Conservation (phyloP, 116 monocot genomes). For the Dioscorea cayenensis region DNA sequence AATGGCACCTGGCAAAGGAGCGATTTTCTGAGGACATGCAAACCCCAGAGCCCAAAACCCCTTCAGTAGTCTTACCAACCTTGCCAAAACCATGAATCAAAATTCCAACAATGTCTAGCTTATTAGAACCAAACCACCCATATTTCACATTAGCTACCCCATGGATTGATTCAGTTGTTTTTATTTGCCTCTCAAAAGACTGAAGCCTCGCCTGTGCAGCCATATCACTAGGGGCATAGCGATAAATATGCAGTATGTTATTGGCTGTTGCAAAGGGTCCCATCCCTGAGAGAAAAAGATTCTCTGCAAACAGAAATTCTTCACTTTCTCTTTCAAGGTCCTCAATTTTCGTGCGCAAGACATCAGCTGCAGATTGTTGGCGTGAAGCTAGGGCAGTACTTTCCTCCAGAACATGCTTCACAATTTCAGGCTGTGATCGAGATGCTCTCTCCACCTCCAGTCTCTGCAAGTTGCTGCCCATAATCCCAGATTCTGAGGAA, state of each 20-base stretch:
- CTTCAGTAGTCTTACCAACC: slow-evolving; percentile 11
- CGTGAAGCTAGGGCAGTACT: slow-evolving; percentile 2
- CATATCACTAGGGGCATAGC: slow-evolving; percentile 24
- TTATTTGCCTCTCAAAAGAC: slow-evolving; percentile 26
- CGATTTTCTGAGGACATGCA: slow-evolving; percentile 28
- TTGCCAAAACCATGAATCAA: slow-evolving; percentile 33
- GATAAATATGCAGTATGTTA: slow-evolving; percentile 18
- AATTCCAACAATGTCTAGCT: slow-evolving; percentile 17
- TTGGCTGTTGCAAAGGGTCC: slow-evolving; percentile 24
- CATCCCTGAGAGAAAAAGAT: slow-evolving; percentile 36
- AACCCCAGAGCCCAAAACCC: slow-evolving; percentile 14
- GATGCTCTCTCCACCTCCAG: neutral
- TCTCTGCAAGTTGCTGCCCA: neutral
- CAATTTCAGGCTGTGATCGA: slow-evolving; percentile 11
- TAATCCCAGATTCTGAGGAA: slow-evolving; percentile 1
- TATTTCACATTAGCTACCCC: slow-evolving; percentile 23
- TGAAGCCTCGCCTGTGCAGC: slow-evolving; percentile 1
- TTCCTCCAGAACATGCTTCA: slow-evolving; percentile 15
- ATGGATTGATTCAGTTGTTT: neutral
- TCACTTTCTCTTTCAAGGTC: slow-evolving; percentile 20
- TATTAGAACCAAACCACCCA: slow-evolving; percentile 42
- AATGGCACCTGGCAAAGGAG: slow-evolving; percentile 37
- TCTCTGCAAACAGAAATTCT: slow-evolving; percentile 16
- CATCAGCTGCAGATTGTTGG: slow-evolving; percentile 1
- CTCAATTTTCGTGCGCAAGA: slow-evolving; percentile 19